A percentile compares a stretch with the other conserved stretches of the same genome.
phyloP scores from a whole-genome alignment of 345 rosid genomes.

The Salix purpurea region DNA sequence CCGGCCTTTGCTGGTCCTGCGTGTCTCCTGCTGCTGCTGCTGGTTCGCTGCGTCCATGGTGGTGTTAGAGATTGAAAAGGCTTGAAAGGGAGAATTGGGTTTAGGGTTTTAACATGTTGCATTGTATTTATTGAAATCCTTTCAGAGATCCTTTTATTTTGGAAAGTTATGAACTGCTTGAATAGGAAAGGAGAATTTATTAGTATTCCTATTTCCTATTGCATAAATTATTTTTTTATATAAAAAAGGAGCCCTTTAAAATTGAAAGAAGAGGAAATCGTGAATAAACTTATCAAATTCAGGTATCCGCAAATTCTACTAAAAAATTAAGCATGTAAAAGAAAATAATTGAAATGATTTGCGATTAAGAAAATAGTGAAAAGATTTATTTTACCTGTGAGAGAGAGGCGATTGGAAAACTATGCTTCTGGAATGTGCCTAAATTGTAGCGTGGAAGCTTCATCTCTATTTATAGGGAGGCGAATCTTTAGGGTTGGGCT shows the following conservation, averaged over 20 bases:
- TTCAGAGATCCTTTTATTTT: no score
- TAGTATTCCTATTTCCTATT: not conserved
- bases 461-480: not conserved
- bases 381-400: not conserved
- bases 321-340: not conserved
- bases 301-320: not conserved
- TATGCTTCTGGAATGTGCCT: no score
- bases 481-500: not conserved
- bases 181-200: not conserved
- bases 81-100: no score
- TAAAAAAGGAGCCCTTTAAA: not conserved
- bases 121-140: conserved; percentile 5
- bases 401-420: not conserved
- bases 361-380: not conserved
- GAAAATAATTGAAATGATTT: not conserved
- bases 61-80: no score
- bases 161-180: no score
- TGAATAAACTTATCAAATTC: not conserved
- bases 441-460: not conserved
- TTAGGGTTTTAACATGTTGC: no score
- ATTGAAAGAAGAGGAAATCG: not conserved
- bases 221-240: not conserved
- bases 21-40: not conserved
- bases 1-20: conserved; percentile 12
- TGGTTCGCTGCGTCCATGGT: no score